These are phyloP conservation scores for Brassica incana DNA, from an alignment of 345 rosid genomes.

Conservation along the genomic window DNA sequence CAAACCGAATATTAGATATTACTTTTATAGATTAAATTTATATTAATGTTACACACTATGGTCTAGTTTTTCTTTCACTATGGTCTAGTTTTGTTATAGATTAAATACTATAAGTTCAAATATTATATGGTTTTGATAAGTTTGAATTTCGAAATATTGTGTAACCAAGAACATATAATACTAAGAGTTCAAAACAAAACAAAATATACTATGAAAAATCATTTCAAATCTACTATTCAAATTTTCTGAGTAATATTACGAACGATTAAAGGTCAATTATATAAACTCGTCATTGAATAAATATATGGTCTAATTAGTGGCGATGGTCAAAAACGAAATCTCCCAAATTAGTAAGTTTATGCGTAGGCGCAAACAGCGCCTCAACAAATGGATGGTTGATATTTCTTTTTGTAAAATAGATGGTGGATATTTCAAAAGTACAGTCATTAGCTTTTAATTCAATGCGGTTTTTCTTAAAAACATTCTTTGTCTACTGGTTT, in stretches of 20 bases:
- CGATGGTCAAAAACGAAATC: not conserved
- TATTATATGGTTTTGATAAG: not conserved
- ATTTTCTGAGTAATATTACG: not conserved
- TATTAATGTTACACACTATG: not conserved
- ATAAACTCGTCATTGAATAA: not conserved
- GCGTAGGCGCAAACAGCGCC: not conserved
- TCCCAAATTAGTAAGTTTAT: not conserved
- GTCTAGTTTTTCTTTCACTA: not conserved
- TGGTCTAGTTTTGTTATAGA: not conserved
- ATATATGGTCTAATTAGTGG: not conserved
- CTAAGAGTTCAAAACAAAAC: not conserved
- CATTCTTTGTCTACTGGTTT: not conserved
- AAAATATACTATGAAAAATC: not conserved
- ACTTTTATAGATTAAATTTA: not conserved
- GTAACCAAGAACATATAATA: not conserved
- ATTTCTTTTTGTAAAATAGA: not conserved
- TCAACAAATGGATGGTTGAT: not conserved
- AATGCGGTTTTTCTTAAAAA: not conserved
- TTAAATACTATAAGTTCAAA: not conserved
- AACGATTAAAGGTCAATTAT: not conserved
- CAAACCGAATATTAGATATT: not conserved
- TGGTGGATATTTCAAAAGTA: not conserved
- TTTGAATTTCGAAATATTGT: not conserved
- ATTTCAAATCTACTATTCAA: not conserved
- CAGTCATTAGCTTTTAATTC: not conserved